Base-by-base conservation (phyloP, 805 yeast genomes). In the Cyberlindnera maclurae region DNA sequence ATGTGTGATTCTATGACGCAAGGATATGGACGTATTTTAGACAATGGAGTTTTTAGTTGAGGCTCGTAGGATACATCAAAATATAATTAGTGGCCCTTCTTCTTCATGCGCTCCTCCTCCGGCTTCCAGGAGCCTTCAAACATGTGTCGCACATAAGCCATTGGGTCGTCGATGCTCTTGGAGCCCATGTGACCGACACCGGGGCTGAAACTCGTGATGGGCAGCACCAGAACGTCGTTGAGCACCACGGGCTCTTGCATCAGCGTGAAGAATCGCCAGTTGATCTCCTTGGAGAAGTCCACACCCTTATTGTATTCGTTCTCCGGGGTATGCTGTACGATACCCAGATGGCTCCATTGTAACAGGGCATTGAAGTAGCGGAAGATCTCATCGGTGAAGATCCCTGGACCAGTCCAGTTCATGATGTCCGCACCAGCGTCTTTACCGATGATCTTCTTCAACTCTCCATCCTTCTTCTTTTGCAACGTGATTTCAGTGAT, bases 351-450 rank as follows among this genome's bases (percentile, higher is more conserved):
- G 9, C 34, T 31, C 7, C 38, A 16, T n/a, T 34, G 38, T 6
- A 43, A 4, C 4, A 45, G 45, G 17, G 78, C 81, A 59, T 82
- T 82, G 49, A 90, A 68, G 59, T 90, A 88, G 33, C 73, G 77
- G 59, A 93, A 87, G 16, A 93, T 69, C 9, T 75, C 63, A 57
- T 93, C 97, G 0, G 98, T 90, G 77, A 89, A 93, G 16, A 87
- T 76, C 1, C 95, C 97, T 0, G 97, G 96, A 0, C 98, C 98
- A 0, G 97, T 86, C 96, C 96, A 86, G 53, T 82, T 74, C 94
- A 87, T 85, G 38, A 87, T 74, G 54, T 82, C 88, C 15, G 79
- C 79, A 5, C 94, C 95, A 8, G 68, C 62, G 45, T 80, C 80
- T 47, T 75, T 73, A 5, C 84, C 80, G 34, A 68, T 62, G 0